Base-by-base conservation (phyloP, 2,329 filamentous ascomycete genomes). In the Pestalotiopsis sp. region DNA sequence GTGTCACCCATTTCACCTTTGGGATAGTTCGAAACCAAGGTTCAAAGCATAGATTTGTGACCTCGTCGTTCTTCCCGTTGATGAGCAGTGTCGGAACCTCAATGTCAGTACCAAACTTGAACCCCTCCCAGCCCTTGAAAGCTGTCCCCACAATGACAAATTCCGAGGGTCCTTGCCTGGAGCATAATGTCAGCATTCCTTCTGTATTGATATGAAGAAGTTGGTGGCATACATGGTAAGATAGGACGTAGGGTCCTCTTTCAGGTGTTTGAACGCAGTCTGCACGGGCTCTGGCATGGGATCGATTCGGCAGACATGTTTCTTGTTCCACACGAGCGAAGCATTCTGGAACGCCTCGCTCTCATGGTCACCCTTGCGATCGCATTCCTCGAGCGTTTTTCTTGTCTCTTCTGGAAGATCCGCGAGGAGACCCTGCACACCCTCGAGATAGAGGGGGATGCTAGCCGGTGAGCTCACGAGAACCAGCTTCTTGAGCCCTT, bases 41-140 rank as follows among this genome's bases (percentile, higher is more conserved):
- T 4, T 68, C 70, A 61, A 75, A 72, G 5, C 70, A 65, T 3
- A 75, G 68, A 45, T 76, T 70, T n/a, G 75, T 70, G 17, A 72
- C 75, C 0, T 72, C 76, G 65, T 77, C 74, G 66, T 73, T 71
- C 25, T 75, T 74, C 20, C 72, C 71, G 25, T 74, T 76, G 61
- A 73, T 75, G 31, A 76, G 67, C 11, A 77, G 68, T 4, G 57
- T 59, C 23, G 57, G 57, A 13, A 31, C 57, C 25, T 27, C 27
- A 13, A 76, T 75, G 9, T 72, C 57, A 4, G 68, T 62, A 11
- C 74, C 73, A 41, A 66, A 70, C 1, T 72, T 64, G 14, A 73
- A 70, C 58, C 69, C 66, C 1, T 69, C 73, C 72, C 72, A 73
- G 13, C 41, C 66, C 4, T 62, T 36, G 58, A 73, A 66, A 20